These are phyloP conservation scores for Spiraea crenata DNA, from an alignment of 331 rosid species.

Conservation along the genomic window DNA sequence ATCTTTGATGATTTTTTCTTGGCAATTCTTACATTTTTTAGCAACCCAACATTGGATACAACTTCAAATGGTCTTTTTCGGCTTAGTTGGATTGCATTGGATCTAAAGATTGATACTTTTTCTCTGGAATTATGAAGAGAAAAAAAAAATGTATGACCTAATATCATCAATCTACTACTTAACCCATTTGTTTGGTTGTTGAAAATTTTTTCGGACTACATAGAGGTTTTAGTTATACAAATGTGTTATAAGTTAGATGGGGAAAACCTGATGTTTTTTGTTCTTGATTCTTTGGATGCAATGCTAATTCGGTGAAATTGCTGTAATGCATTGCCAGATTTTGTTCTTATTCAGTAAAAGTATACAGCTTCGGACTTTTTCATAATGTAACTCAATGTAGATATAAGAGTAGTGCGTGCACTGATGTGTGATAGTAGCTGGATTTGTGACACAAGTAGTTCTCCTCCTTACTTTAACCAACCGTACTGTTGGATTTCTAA, in stretches of 20 bases:
- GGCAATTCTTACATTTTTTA: not conserved
- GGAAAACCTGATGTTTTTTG: not conserved
- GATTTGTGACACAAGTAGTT: not conserved
- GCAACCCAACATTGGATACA: not conserved
- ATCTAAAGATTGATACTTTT: conserved; percentile 8
- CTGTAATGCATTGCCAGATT: not conserved
- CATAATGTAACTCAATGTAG: not conserved
- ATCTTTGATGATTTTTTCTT: not conserved
- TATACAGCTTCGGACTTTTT: not conserved
- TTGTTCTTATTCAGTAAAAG: not conserved
- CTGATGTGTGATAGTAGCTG: not conserved
- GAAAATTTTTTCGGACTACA: not conserved
- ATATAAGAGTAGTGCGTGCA: not conserved
- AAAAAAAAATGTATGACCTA: not conserved
- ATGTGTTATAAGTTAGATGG: not conserved
- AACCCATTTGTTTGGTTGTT: conserved; percentile 1
- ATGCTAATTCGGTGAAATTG: not conserved
- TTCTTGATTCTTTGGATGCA: not conserved
- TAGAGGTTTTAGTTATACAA: not conserved
- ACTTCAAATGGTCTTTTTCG: not conserved
- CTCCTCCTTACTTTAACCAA: not conserved
- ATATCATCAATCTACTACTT: not conserved
- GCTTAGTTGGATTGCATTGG: conserved; percentile 9
- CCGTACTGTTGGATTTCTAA: conserved; percentile 5
- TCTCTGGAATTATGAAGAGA: not conserved